Percentiles rank a stretch among this genome's conserved stretches.
Conservation (phyloP, 225 moss, liverwort and hornwort species). For the Climacium dendroides region DNA sequence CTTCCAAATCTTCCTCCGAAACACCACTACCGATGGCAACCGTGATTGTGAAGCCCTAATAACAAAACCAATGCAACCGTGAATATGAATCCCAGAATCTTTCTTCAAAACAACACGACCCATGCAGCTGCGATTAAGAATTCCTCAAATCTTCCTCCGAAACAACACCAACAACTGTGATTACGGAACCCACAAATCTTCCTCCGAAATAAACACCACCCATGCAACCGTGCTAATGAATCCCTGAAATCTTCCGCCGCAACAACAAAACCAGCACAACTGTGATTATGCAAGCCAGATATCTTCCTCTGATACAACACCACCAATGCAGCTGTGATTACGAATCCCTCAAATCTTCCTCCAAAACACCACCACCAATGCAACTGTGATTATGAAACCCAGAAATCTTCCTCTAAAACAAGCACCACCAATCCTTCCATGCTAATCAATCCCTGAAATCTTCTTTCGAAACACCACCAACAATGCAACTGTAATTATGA, state of each 20-base stretch:
- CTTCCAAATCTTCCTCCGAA: background rate
- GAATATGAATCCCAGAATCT: too few species aligned
- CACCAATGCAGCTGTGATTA: too few species aligned
- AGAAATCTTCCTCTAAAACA: background rate
- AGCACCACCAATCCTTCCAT: background rate
- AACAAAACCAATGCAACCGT: background rate
- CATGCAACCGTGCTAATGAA: background rate
- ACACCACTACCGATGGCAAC: too few species aligned
- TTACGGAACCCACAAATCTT: background rate
- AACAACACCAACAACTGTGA: too few species aligned
- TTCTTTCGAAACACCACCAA: background rate
- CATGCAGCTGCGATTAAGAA: background rate
- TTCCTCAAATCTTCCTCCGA: background rate
- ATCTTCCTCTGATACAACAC: background rate
- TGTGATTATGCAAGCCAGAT: background rate
- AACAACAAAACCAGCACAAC: too few species aligned
- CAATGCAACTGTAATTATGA: background rate
- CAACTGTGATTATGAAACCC: background rate
- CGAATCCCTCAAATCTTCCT: too few species aligned
- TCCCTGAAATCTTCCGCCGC: too few species aligned
- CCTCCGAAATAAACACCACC: background rate
- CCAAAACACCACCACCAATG: background rate
- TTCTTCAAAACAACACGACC: background rate
- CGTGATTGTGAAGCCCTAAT: background rate
- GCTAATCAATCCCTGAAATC: background rate